These are phyloP conservation scores for Thermothelomyces thermophilus DNA, from an alignment of 2,329 filamentous ascomycete genomes.

Conservation along the genomic window DNA sequence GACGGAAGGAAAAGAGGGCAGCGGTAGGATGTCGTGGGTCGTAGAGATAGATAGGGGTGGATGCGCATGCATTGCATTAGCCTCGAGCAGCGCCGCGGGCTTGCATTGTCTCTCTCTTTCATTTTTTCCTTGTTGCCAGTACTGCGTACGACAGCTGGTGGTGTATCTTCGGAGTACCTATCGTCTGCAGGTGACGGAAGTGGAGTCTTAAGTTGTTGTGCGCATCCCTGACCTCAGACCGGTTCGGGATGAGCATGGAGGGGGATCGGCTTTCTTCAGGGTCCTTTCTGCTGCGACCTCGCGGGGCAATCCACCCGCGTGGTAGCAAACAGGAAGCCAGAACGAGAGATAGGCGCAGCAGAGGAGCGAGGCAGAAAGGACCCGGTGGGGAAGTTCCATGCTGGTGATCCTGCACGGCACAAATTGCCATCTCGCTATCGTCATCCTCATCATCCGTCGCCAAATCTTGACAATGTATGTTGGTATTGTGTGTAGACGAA, in stretches of 20 bases:
- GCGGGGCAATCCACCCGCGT: slow-evolving; percentile 2
- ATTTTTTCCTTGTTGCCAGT: too few relatives aligned
- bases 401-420: too few relatives aligned
- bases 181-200: too few relatives aligned
- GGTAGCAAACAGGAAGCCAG: slow-evolving; percentile 9
- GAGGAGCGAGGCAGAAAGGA: neutral
- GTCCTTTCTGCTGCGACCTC: neutral
- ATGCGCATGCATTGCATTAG: slow-evolving; percentile 16
- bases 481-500: too few relatives aligned
- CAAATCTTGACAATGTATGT: too few relatives aligned
- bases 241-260: neutral
- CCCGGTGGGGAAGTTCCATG: too few relatives aligned
- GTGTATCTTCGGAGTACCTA: too few relatives aligned
- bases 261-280: slow-evolving; percentile 5
- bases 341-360: neutral
- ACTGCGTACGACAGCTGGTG: too few relatives aligned
- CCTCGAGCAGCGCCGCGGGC: neutral
- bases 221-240: neutral
- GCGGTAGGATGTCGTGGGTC: neutral
- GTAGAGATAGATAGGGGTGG: neutral
- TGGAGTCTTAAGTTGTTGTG: too few relatives aligned
- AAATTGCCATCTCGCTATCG: neutral
- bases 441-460: too few relatives aligned
- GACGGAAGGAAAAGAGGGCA: neutral
- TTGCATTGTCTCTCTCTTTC: slow-evolving; percentile 1